Evolutionary conservation across 2,329 filamentous ascomycete species (phyloP).

Genomic region (Talaromyces sp.): DNA sequence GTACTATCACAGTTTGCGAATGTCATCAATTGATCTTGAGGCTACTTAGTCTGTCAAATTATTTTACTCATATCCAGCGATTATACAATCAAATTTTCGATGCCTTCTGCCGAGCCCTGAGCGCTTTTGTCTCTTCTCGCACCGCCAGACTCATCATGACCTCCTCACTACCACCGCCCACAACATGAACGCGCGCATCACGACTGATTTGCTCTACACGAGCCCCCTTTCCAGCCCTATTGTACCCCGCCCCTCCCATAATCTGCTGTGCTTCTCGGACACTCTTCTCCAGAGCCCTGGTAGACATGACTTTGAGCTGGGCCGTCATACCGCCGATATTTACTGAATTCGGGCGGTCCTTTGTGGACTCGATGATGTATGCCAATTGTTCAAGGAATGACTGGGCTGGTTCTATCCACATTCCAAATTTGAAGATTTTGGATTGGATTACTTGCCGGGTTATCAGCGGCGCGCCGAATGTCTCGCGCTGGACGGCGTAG

Average conservation of each 20-base stretch:
- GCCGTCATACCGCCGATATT: constrained; percentile 51
- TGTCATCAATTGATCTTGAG: no score
- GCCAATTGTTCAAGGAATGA: constrained; percentile 60
- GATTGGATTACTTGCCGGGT: constrained; percentile 56
- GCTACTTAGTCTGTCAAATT: no score
- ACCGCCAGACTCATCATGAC: constrained; percentile 33
- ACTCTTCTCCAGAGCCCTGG: constrained; percentile 50
- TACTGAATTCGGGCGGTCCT: constrained; percentile 35
- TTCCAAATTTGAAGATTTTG: constrained; percentile 57
- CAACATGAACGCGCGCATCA: constrained; percentile 46
- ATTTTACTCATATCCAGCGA: no score
- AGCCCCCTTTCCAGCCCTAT: constrained; percentile 46
- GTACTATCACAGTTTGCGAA: no score
- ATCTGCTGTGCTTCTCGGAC: constrained; percentile 54
- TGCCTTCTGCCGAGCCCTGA: constrained; percentile 4
- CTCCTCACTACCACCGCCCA: constrained; percentile 38
- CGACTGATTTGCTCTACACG: constrained; percentile 52
- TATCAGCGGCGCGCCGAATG: constrained; percentile 57
- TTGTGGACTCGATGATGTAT: constrained; percentile 47
- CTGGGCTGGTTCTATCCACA: constrained; percentile 58
- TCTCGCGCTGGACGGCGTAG: constrained; percentile 61
- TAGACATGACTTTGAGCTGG: constrained; percentile 50
- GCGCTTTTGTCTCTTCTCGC: constrained; percentile 16
- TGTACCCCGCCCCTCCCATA: constrained; percentile 51
- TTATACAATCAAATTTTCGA: background rate